Conservation (phyloP, 371 early-diverging fungal genomes). For the Conidiobolus incongruus region DNA sequence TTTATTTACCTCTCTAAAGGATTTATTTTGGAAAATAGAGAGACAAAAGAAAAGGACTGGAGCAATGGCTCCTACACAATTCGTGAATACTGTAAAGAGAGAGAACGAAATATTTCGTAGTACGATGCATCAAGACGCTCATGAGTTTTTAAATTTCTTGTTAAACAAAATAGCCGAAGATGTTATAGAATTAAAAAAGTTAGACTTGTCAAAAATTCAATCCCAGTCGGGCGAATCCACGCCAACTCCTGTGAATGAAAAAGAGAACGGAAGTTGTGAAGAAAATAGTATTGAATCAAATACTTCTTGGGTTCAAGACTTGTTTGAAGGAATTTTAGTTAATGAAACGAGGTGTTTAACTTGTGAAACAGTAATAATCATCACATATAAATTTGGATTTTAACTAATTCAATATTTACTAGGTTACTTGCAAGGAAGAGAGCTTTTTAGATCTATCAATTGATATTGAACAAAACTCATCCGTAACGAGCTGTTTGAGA, state of each 20-base stretch:
- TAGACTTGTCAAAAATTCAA: conserved; percentile 9
- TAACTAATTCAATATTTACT: neutral
- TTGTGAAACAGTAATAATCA: conserved; percentile 71
- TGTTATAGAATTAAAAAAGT: conserved; percentile 32
- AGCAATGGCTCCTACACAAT: conserved; percentile 63
- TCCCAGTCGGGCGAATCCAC: conserved; percentile 4
- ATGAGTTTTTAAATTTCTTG: conserved; percentile 86
- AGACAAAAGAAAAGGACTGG: conserved; percentile 66
- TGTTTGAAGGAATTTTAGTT: conserved; percentile 85
- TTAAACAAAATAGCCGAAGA: conserved; percentile 82
- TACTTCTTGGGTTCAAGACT: conserved; percentile 80
- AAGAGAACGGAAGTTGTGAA: conserved; percentile 4
- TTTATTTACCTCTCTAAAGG: conserved; percentile 63
- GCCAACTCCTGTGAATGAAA: conserved; percentile 9
- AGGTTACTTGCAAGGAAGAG: conserved; percentile 86
- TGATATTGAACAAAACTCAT: conserved; percentile 87
- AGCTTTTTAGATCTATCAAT: conserved; percentile 86
- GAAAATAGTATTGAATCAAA: neutral
- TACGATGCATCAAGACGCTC: conserved; percentile 92
- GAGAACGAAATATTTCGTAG: conserved; percentile 82
- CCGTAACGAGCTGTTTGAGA: conserved; percentile 71
- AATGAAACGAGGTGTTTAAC: conserved; percentile 91
- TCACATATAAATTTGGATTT: neutral
- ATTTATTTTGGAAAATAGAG: conserved; percentile 65
- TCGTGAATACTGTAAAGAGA: conserved; percentile 64